Base-by-base conservation (phyloP, 140 eudicot species). In the Anethum foeniculum region DNA sequence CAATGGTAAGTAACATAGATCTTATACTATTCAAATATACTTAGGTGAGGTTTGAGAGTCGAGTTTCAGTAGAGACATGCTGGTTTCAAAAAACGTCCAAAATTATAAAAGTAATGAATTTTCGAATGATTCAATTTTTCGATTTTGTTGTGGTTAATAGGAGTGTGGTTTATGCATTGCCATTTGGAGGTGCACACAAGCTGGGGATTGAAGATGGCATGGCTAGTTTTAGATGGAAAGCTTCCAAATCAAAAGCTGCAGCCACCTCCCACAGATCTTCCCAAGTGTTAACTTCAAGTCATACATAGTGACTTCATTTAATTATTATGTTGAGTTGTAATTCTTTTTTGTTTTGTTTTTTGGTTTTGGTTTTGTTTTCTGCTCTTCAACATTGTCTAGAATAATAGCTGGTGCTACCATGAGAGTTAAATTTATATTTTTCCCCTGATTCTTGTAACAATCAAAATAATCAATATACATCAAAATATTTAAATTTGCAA, bases 131-230 rank as follows among this genome's bases (percentile, higher is more conserved):
- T 52, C 85, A 88, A 39, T 34, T 60, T 60, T 60, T 60, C 12
- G 2, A 2, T 25, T 3, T 10, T 60, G 34, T 25, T 60, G 34
- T 60, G 10, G 2, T n/a, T n/a, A 60, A n/a, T 10, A 62, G 71
- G 71, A 7, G 89, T 85, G 11, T 88, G 91, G 91, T 85, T 88
- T 75, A 88, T 88, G 91, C 90, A 85, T 80, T 87, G 90, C 54
- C 90, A 87, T 44, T 36, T 87, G 58, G 90, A 87, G 81, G 88
- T 88, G 9, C 91, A 88, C 58, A 81, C 88, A 13, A 88, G 85
- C 69, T 88, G 91, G 91, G 91, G 91, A 2, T 64, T 88, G 77
- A 88, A 84, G 52, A 88, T 88, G 91, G 88, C 88, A 1, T 88
- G 88, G 89, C 69, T 85, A 23, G 91, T 88, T 39, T 60, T 80